Conservation (phyloP, 192 early-diverging fungal species). For the Coemansia furcata region DNA sequence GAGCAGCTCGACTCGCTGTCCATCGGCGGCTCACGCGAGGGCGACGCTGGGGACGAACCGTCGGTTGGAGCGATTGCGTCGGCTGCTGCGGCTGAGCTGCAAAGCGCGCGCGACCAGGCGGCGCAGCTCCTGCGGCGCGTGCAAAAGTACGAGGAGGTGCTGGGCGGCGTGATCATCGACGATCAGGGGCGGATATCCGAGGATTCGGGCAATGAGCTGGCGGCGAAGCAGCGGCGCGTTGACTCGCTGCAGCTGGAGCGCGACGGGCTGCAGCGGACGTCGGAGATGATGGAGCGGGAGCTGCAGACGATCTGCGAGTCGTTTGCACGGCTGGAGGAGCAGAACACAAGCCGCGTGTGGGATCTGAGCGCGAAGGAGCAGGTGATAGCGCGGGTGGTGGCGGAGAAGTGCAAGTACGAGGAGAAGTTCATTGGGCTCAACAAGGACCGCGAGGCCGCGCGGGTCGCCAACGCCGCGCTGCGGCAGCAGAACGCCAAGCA, state of each 20-base stretch:
- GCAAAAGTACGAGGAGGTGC: conserved; percentile 45
- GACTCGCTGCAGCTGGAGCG: conserved; percentile 56
- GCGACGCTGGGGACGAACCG: conserved; percentile 24
- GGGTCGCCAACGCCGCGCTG: conserved; percentile 65
- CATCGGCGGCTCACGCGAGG: conserved; percentile 12
- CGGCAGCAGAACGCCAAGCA: conserved; percentile 79
- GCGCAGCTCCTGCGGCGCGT: conserved; percentile 33
- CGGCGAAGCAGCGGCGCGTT: conserved; percentile 50
- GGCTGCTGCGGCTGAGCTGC: conserved; percentile 28
- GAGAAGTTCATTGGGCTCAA: conserved; percentile 75
- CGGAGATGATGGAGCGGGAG: conserved; percentile 57
- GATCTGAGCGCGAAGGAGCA: conserved; percentile 77
- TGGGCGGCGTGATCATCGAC: conserved; percentile 28
- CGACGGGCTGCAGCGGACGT: conserved; percentile 55
- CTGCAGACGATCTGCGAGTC: conserved; percentile 57
- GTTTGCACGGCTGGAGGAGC: conserved; percentile 81
- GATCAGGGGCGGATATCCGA: conserved; percentile 18
- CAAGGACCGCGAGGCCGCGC: conserved; percentile 66
- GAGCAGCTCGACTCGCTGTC: conserved; percentile 49
- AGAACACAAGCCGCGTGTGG: conserved; percentile 76
- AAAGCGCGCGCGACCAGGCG: conserved; percentile 22
- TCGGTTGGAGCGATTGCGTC: conserved; percentile 18
- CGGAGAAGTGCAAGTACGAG: conserved; percentile 83
- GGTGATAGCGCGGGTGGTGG: conserved; percentile 69
- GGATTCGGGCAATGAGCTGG: conserved; percentile 32